Evolutionary conservation across 2,329 filamentous ascomycete genomes (phyloP).

Genomic region (Fusarium hainanense): DNA sequence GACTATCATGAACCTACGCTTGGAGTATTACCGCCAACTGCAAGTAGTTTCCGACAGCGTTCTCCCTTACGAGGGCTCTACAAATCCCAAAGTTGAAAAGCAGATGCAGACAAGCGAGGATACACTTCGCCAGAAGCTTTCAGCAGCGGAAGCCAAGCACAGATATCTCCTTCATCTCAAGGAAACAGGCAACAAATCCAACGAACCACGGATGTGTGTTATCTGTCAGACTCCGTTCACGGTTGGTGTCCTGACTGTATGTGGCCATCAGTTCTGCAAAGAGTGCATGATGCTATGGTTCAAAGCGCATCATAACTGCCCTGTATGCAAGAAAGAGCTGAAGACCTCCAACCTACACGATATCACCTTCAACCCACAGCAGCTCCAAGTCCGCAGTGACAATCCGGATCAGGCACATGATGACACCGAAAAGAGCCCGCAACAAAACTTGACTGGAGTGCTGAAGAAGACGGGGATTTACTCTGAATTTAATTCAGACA

Average conservation of each 20-base stretch:
- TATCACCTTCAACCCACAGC: constrained; percentile 83
- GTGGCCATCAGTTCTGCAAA: constrained; percentile 92
- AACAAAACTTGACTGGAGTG: constrained; percentile 30
- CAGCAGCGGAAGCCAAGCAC: constrained; percentile 75
- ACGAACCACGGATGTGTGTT: constrained; percentile 78
- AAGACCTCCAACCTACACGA: constrained; percentile 78
- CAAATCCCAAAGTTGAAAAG: constrained; percentile 62
- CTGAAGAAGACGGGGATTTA: constrained; percentile 71
- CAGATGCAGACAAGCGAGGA: constrained; percentile 51
- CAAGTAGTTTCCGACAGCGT: constrained; percentile 93
- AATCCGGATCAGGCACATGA: constrained; percentile 20
- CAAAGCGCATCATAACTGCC: constrained; percentile 78
- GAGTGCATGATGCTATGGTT: constrained; percentile 88
- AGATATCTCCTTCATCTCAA: constrained; percentile 73
- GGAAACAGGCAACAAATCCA: constrained; percentile 68
- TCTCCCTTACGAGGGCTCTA: constrained; percentile 74
- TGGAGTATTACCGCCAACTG: constrained; percentile 91
- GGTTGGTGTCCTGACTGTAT: constrained; percentile 84
- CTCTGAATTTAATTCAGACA: constrained; percentile 75
- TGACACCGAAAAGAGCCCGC: constrained; percentile 15
- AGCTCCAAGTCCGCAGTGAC: constrained; percentile 70
- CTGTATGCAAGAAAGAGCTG: constrained; percentile 81
- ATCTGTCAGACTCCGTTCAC: constrained; percentile 86
- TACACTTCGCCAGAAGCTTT: constrained; percentile 66
- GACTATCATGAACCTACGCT: constrained; percentile 81